A percentile compares a stretch with the other conserved stretches of the same genome.
Conservation (phyloP, 164 flowering plant species). For the Warburgia ugandensis region DNA sequence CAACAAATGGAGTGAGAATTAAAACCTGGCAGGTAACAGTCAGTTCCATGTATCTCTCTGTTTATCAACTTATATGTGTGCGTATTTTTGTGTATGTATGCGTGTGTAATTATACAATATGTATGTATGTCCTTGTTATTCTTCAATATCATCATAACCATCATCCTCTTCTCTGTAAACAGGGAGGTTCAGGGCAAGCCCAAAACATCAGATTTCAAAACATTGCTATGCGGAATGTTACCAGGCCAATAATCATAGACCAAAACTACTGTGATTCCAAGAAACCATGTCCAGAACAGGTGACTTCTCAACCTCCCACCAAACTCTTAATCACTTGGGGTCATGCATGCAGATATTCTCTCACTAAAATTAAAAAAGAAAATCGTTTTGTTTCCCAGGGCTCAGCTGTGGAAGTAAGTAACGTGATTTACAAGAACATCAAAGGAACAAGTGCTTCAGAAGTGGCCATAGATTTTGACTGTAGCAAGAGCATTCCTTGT, state of each 20-base stretch:
- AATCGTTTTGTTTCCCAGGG: constrained; percentile 13
- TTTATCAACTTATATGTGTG: not conserved
- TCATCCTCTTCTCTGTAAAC: not conserved
- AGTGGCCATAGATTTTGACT: constrained; percentile 34
- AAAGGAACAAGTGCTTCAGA: constrained; percentile 44
- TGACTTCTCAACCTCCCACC: constrained; percentile 3
- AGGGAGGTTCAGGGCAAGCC: constrained; percentile 52
- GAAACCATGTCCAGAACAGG: constrained; percentile 36
- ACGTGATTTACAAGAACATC: constrained; percentile 35
- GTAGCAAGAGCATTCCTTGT: constrained; percentile 41
- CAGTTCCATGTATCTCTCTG: not conserved
- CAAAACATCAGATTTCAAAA: constrained; percentile 36
- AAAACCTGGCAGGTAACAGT: constrained; percentile 44
- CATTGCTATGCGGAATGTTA: constrained; percentile 34
- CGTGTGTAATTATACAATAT: not conserved
- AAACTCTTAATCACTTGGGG: not conserved
- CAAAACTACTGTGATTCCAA: constrained; percentile 49
- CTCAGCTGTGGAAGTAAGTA: constrained; percentile 39
- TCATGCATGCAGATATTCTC: no score
- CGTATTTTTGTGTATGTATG: not conserved
- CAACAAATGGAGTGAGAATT: constrained; percentile 56
- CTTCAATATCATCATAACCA: no score
- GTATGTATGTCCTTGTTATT: not conserved
- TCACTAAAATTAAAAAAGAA: not conserved
- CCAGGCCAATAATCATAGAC: constrained; percentile 44